A percentile compares a stretch with the other conserved stretches of the same genome.
phyloP scores from a whole-genome alignment of 2,329 filamentous ascomycete species.

The Rhinocladiella similis region DNA sequence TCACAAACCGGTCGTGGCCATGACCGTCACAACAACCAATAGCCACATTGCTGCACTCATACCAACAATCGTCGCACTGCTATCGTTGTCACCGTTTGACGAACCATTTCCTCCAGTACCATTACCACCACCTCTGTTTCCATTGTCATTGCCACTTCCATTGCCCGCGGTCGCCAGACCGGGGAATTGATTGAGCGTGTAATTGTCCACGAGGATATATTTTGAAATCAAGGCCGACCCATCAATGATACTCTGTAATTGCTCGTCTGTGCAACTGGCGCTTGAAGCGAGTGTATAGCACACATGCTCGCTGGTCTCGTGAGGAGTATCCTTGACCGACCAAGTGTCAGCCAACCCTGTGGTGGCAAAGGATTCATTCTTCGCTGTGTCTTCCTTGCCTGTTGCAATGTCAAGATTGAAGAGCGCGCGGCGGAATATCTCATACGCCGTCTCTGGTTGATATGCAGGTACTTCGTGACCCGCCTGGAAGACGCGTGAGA shows the following conservation, averaged over 20 bases:
- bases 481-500: slow-evolving; percentile 40
- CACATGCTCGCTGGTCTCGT: slow-evolving; percentile 40
- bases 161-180: neutral
- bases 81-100: neutral
- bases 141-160: neutral
- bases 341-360: slow-evolving; percentile 8
- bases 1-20: too few relatives aligned
- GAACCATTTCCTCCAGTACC: neutral
- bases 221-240: slow-evolving; percentile 49
- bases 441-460: slow-evolving; percentile 40
- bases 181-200: slow-evolving; percentile 9
- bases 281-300: slow-evolving; percentile 47
- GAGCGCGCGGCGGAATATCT: slow-evolving; percentile 39
- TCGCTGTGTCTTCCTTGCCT: slow-evolving; percentile 26
- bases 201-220: slow-evolving; percentile 43
- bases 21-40: too few relatives aligned
- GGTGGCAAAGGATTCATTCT: slow-evolving; percentile 12
- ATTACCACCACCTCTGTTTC: neutral
- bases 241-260: slow-evolving; percentile 43
- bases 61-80: neutral
- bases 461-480: slow-evolving; percentile 35
- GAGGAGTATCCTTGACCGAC: slow-evolving; percentile 36
- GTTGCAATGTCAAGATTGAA: slow-evolving; percentile 38
- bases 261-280: slow-evolving; percentile 46
- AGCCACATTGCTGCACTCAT: neutral